Evolutionary conservation across 2,329 filamentous ascomycete genomes (phyloP), one percentile per base, ranked within the genome.

Genomic region (Pyrenochaeta sp.): DNA sequence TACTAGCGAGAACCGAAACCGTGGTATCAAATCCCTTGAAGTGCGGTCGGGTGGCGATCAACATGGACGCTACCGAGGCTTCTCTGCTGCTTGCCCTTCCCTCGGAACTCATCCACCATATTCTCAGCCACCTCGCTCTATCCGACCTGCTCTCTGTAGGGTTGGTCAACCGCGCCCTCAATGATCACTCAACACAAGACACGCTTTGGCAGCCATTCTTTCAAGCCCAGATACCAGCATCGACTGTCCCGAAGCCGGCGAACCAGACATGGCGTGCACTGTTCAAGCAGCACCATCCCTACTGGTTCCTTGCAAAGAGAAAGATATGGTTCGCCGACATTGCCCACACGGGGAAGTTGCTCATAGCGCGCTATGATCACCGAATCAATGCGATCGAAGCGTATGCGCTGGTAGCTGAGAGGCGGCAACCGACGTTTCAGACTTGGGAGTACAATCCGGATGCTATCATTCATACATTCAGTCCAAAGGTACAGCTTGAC

Each of bases 271-370:
- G 89, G 77, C 86, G 86, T 56, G 84, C 90, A 27, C 85, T 97
- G 2, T 97, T 91, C 74, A 80, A 84, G 42, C 84, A 88, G 22
- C 91, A 95, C 73, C 85, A 95, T 62, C 89, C 90, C 0, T 87
- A 89, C 68, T 97, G 93, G 93, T 97, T 96, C 70, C 82, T 97
- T 1, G 84, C 91, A 0, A 87, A 86, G 50, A 83, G 91, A 72
- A 93, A 91, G 76, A 82, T 97, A 62, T 97, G 93, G 93, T 94
- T 97, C 71, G 86, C 88, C 58, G 92, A 97, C 75, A 84, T 82
- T 2, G 85, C 88, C 30, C 83, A 92, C 47, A 89, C 85, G 1
- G 93, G 93, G 0, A 90, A 90, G 72, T 77, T 97, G 42, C 83
- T 96, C 27, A 72, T 97, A 39, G 84, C 85, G n/a, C 88, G 91